Base-by-base conservation (phyloP, 2,329 filamentous ascomycete genomes). In the Elsinoe batatas region DNA sequence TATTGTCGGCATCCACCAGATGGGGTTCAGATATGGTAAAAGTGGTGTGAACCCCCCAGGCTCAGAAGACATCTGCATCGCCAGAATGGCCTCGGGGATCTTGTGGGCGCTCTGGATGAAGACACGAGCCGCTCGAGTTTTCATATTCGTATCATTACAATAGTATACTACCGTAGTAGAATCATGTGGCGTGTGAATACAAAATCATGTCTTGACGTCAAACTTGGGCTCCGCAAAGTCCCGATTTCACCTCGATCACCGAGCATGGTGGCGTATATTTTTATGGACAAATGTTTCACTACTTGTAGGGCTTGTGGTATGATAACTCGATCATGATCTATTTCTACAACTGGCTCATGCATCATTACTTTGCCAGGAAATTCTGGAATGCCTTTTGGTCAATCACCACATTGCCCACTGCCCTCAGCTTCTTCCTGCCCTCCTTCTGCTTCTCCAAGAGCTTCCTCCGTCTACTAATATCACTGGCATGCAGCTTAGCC, bases 361-460 rank as follows among this genome's bases (percentile, higher is more conserved):
- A 30, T 30, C 30, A n/a, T 56, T 20, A 91, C 71, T 93, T 95
- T 0, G 90, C 80, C 68, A 98, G 71, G 69, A 98, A 98, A 62
- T 83, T 88, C 71, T 98, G 93, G 68, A 97, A 98, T 2, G 91
- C 90, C 62, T 89, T 87, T 64, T 96, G 90, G 59, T 97, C 91
- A 69, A 98, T 97, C n/a, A 90, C 80, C 0, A 98, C 91, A 67
- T 95, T 95, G 0, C 93, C 74, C 4, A 91, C 84, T 1, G 85
- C 80, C 58, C 88, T 82, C 58, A 98, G 72, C 70, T 85, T 87
- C 80, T 95, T 96, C 56, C 90, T 79, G 0, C 93, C 93, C 62
- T 91, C 91, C 74, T 98, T 98, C 71, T 98, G 93, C 76, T 91
- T 95, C 73, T 97, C 91, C 10, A 98, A 72, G 61, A 98, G 71